These are phyloP conservation scores for Trypanosoma vivax DNA, from an alignment of 208 protist species.

Conservation along the genomic window DNA sequence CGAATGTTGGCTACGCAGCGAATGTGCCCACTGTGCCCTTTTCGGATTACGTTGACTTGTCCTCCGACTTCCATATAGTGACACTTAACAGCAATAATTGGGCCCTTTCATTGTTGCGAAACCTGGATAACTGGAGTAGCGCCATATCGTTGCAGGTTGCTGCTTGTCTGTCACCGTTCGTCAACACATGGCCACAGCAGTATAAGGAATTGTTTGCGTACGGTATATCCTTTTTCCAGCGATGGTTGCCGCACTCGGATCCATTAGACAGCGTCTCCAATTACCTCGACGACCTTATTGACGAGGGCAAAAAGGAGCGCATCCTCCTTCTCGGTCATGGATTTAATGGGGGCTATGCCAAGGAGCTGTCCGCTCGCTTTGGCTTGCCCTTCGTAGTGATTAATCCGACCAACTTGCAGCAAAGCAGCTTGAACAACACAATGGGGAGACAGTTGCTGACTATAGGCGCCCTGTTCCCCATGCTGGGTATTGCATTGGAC, in stretches of 20 bases:
- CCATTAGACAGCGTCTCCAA: slow-evolving; percentile 39
- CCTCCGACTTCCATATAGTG: slow-evolving; percentile 70
- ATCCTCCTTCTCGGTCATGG: slow-evolving; percentile 79
- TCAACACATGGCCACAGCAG: slow-evolving; percentile 66
- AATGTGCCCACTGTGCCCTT: slow-evolving; percentile 61
- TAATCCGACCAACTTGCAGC: slow-evolving; percentile 71
- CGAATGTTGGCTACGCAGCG: slow-evolving; percentile 59
- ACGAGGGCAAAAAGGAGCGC: slow-evolving; percentile 16
- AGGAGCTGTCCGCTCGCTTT: slow-evolving; percentile 45
- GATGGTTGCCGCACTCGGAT: slow-evolving; percentile 51
- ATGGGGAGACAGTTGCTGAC: slow-evolving; percentile 53
- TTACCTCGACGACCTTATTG: slow-evolving; percentile 46
- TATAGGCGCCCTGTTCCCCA: slow-evolving; percentile 57
- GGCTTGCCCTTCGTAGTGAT: slow-evolving; percentile 66
- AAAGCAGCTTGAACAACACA: slow-evolving; percentile 24
- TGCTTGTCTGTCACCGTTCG: slow-evolving; percentile 53
- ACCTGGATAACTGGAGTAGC: slow-evolving; percentile 77
- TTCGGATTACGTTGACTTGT: slow-evolving; percentile 71
- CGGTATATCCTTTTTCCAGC: slow-evolving; percentile 49
- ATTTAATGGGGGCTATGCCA: slow-evolving; percentile 88
- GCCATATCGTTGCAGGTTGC: slow-evolving; percentile 66
- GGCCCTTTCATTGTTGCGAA: slow-evolving; percentile 67
- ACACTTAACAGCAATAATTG: slow-evolving; percentile 77
- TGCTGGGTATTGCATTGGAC: slow-evolving; percentile 77
- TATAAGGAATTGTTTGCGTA: slow-evolving; percentile 48